Evolutionary conservation across 2,329 filamentous ascomycete genomes (phyloP), one percentile per base, ranked within the genome.

Genomic region (Pseudogymnoascus verrucosus): DNA sequence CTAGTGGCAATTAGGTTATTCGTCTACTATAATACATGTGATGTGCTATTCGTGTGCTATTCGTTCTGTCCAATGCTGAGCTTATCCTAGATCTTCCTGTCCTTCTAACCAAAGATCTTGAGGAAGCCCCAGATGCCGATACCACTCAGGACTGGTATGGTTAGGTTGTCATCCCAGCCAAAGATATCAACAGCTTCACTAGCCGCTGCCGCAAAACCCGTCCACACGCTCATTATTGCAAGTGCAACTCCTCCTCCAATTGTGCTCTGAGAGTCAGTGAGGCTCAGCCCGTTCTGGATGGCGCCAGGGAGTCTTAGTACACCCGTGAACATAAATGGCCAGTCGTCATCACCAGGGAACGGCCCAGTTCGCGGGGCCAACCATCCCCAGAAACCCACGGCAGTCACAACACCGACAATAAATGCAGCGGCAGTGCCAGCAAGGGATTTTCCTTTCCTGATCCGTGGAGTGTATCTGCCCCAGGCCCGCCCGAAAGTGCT

Each of bases 121-220:
- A 98, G 81, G 75, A 99, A 97, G 0, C 89, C 89, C 88, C 90
- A 96, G 66, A 99, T 86, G 5, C 93, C 93, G 54, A 91, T 77
- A 23, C 93, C 92, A 73, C 91, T 96, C 60, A 99, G 80, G 26
- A 96, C 86, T 1, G 95, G 95, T 75, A 99, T 99, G 60, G 93
- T 98, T 70, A 99, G 80, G 76, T 99, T 99, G 77, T 99, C 95
- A 72, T 99, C 95, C 89, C 91, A 93, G 59, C 92, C 91, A 74
- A 92, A 97, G 0, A 98, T 72, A 77, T 99, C 92, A 54, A 96
- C 82, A 14, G 93, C 89, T 77, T 99, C 95, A 72, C 92, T 97
- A 51, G 87, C 87, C 64, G 92, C 91, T 44, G 92, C 95, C 62
- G 93, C 85, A 47, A 98, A 77, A n/a, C 95, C 95, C 5, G 93